Evolutionary conservation across 2,329 filamentous ascomycete genomes (phyloP), one percentile per base, ranked within the genome.

Genomic region (Sporothrix euskadiensis): DNA sequence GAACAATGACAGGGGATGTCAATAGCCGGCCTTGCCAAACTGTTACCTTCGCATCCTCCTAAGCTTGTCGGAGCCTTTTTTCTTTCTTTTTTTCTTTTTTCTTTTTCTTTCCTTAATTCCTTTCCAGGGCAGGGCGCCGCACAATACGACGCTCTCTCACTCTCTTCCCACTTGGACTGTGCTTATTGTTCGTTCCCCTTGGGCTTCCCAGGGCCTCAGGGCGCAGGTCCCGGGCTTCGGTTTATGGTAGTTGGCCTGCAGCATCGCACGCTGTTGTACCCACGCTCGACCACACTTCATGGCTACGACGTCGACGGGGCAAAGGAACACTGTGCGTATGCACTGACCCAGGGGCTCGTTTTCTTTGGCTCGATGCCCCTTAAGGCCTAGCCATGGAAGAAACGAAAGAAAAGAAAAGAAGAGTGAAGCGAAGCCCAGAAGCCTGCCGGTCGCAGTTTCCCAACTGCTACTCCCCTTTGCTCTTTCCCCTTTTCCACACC

Each of bases 261-360:
- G 52, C 32, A 41, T 63, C 35, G n/a, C 35, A 41, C 10, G 35
- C 35, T 14, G 68, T 44, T 39, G 52, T 52, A 70, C 35, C 35
- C 47, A 54, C 66, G 54, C 66, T 69, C 14, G 47, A 54, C 35
- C 47, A 54, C 66, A 56, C 66, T 69, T 6, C 66, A 54, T 56
- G 14, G 44, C 6, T 49, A 49, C 44, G 44, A 49, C 63, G 19
- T 63, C 9, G 59, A 49, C 41, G 7, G 19, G 56, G 14, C 30
- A 22, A 16, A 26, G 59, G 41, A 63, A 52, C 49, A n/a, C 19
- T n/a, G 30, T 41, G 52, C 68, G 57, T 57, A 44, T 56, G 68
- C 52, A 70, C 52, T 57, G 68, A 35, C 39, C 68, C 68, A 32
- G 35, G 68, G 52, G 68, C 59, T 35, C 54, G 52, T 54, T 70